Evolutionary conservation across 116 monocot genomes (phyloP).

Genomic region (Cymodocea nodosa): DNA sequence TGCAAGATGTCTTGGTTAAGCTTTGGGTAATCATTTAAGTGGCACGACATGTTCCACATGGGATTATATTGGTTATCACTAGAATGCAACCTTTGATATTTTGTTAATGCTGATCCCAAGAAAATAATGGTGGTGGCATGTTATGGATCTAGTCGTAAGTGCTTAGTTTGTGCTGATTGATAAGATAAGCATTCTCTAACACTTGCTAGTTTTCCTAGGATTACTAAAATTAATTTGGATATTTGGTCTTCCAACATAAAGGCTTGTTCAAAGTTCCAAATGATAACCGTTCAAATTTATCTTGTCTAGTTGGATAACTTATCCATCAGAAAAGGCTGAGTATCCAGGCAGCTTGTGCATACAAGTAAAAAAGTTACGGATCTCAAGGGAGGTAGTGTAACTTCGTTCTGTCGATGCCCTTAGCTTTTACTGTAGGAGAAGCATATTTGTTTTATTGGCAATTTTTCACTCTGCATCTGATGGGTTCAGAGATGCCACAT

Average conservation of each 20-base stretch:
- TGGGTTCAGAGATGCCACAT: neutral
- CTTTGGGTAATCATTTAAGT: neutral
- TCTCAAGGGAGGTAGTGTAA: neutral
- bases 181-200: neutral
- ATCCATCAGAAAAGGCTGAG: neutral
- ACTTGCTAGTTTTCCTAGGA: too few species aligned
- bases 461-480: neutral
- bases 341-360: neutral
- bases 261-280: neutral
- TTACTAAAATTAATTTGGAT: too few species aligned
- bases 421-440: neutral
- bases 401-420: neutral
- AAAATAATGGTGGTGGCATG: neutral
- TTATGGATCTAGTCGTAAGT: neutral
- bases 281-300: neutral
- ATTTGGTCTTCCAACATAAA: too few species aligned
- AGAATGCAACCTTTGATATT: constrained; percentile 2
- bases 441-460: neutral
- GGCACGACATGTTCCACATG: neutral
- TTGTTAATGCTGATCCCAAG: neutral
- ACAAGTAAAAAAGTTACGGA: neutral
- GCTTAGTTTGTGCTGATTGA: neutral
- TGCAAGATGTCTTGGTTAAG: too few species aligned
- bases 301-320: neutral
- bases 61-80: neutral